Evolutionary conservation across 2,329 filamentous ascomycete genomes (phyloP).

Genomic region (Pseudocercospora ulei): DNA sequence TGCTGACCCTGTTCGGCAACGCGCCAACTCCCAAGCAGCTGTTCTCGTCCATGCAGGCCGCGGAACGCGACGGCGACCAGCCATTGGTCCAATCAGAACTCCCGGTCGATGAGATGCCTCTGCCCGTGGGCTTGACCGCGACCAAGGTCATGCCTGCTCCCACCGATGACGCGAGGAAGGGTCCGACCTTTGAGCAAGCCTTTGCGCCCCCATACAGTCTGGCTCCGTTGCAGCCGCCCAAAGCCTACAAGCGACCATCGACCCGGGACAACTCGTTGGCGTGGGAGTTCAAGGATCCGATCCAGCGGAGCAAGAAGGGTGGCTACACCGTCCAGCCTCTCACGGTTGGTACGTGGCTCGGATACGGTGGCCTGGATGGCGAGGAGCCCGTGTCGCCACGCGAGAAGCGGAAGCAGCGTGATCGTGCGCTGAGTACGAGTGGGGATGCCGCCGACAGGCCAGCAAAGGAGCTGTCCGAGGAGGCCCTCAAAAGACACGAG

Average conservation of each 20-base stretch:
- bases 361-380: slow-evolving; percentile 44
- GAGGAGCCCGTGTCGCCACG: slow-evolving; percentile 49
- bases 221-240: slow-evolving; percentile 56
- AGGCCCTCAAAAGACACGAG: slow-evolving; percentile 49
- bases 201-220: slow-evolving; percentile 60
- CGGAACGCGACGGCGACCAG: slow-evolving; percentile 12
- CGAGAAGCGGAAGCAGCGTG: slow-evolving; percentile 58
- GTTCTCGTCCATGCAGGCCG: slow-evolving; percentile 67
- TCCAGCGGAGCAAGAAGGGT: slow-evolving; percentile 35
- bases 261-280: slow-evolving; percentile 47
- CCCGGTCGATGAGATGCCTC: slow-evolving; percentile 50
- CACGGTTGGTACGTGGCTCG: slow-evolving; percentile 56
- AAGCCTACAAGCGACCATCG: slow-evolving; percentile 59
- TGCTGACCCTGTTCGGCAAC: slow-evolving; percentile 68
- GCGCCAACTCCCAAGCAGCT: slow-evolving; percentile 65
- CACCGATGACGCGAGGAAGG: slow-evolving; percentile 39
- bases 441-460: slow-evolving; percentile 43
- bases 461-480: slow-evolving; percentile 29
- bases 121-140: slow-evolving; percentile 65
- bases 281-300: slow-evolving; percentile 37
- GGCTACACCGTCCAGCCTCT: slow-evolving; percentile 59
- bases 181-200: slow-evolving; percentile 60
- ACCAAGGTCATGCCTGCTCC: slow-evolving; percentile 55
- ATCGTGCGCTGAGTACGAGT: slow-evolving; percentile 59
- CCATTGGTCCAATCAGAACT: slow-evolving; percentile 30